These are phyloP conservation scores for Exophiala viscosa DNA, from an alignment of 2,329 filamentous ascomycete genomes.

Conservation along the genomic window DNA sequence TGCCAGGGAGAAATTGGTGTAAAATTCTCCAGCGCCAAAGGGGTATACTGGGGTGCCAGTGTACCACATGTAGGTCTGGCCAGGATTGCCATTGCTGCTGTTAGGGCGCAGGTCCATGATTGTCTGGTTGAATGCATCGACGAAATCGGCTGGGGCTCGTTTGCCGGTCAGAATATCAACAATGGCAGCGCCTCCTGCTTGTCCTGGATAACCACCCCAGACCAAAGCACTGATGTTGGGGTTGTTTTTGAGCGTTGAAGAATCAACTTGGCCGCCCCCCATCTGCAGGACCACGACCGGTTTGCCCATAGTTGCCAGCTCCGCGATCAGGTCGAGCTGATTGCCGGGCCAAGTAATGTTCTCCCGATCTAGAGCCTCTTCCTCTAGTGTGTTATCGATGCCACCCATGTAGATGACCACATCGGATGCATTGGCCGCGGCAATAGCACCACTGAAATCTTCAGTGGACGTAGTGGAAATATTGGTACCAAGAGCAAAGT, in stretches of 20 bases:
- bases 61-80: slow-evolving; percentile 46
- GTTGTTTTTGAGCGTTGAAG: slow-evolving; percentile 36
- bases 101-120: slow-evolving; percentile 40
- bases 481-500: slow-evolving; percentile 39
- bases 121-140: slow-evolving; percentile 36
- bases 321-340: slow-evolving; percentile 38
- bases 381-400: slow-evolving; percentile 41
- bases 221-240: slow-evolving; percentile 39
- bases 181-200: slow-evolving; percentile 40
- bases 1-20: slow-evolving; percentile 37
- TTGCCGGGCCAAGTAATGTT: slow-evolving; percentile 42
- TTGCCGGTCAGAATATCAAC: slow-evolving; percentile 41
- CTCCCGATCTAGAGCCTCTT: slow-evolving; percentile 39
- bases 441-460: not conserved
- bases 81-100: slow-evolving; percentile 34
- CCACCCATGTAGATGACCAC: slow-evolving; percentile 39
- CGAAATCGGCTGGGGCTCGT: slow-evolving; percentile 40
- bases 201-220: slow-evolving; percentile 44
- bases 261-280: slow-evolving; percentile 40
- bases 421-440: slow-evolving; percentile 35
- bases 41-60: slow-evolving; percentile 36
- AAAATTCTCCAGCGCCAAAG: slow-evolving; percentile 43
- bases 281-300: slow-evolving; percentile 42
- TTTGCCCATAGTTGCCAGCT: slow-evolving; percentile 36
- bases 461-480: slow-evolving; percentile 3